Base-by-base conservation (phyloP, 176 grass and related monocot genomes). In the Oropetium thomaeum region DNA sequence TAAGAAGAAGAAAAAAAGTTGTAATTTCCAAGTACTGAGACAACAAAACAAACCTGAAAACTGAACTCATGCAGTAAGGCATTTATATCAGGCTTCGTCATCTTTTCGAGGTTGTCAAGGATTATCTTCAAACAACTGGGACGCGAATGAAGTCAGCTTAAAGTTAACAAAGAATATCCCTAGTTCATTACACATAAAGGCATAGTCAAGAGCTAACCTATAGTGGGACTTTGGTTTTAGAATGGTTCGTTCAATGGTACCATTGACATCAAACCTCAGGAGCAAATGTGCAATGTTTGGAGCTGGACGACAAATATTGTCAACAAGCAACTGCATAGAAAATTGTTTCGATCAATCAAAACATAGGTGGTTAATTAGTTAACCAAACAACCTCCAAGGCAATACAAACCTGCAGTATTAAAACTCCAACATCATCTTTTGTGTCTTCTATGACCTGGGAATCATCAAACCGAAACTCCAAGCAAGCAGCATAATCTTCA, bases 141-240 rank as follows among this genome's bases (percentile, higher is more conserved):
- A 52, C 65, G 79, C 53, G 61, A 65, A 34, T 17, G 55, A 8
- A 48, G 55, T 94, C 58, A 83, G 85, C 72, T 57, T 3, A 30
- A 26, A 55, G 42, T 75, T 80, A 78, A 55, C 39, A 76, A 64
- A 83, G 22, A 44, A 74, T 20, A 81, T 67, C 8, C 64, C 37
- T 43, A 85, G n/a, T n/a, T n/a, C n/a, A n/a, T n/a, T n/a, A 86
- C 66, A 86, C 37, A 70, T 29, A 77, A 86, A 37, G 25, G 28
- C 26, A 44, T 27, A 64, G 28, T 16, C 40, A 27, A 28, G 64
- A 82, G 58, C 38, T 73, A 71, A 97, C 95, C 95, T 97, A 82
- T 93, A 97, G 76, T 97, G 87, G 14, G 92, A 91, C 62, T 93
- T 97, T 74, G 95, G 91, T 85, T 93, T 92, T 78, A 97, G 82